A percentile compares a stretch with the other conserved stretches of the same genome.
phyloP scores from a whole-genome alignment of 257 asterid species.

The Gardenia jasminoides region DNA sequence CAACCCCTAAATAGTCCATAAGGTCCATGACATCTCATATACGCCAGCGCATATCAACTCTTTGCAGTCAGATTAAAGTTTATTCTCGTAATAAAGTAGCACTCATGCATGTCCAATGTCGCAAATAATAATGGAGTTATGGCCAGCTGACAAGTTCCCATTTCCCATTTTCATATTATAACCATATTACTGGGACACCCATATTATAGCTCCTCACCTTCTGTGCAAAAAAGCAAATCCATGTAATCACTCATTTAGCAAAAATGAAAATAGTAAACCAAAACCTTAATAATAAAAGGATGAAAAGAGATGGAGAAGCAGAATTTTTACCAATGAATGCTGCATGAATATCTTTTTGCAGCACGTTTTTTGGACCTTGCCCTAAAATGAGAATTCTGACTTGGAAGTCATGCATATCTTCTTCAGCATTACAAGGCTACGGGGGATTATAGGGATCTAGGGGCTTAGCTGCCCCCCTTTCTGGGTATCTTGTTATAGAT shows the following conservation, averaged over 20 bases:
- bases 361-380: no score
- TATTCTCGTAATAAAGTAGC: background rate
- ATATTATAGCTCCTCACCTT: background rate
- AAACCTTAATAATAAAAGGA: background rate
- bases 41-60: background rate
- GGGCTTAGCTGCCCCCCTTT: background rate
- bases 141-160: background rate
- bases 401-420: background rate
- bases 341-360: background rate
- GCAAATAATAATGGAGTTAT: no score
- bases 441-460: no score
- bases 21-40: background rate
- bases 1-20: background rate
- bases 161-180: background rate
- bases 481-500: no score
- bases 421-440: background rate
- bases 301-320: background rate
- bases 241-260: background rate
- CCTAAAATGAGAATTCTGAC: background rate
- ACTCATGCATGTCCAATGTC: no score
- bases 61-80: no score
- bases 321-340: background rate
- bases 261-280: no score
- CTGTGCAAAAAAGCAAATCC: background rate
- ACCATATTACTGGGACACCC: background rate